Evolutionary conservation across 441 rosid genomes (phyloP), one percentile per base, ranked within the genome.

Genomic region (Daphne laureola): DNA sequence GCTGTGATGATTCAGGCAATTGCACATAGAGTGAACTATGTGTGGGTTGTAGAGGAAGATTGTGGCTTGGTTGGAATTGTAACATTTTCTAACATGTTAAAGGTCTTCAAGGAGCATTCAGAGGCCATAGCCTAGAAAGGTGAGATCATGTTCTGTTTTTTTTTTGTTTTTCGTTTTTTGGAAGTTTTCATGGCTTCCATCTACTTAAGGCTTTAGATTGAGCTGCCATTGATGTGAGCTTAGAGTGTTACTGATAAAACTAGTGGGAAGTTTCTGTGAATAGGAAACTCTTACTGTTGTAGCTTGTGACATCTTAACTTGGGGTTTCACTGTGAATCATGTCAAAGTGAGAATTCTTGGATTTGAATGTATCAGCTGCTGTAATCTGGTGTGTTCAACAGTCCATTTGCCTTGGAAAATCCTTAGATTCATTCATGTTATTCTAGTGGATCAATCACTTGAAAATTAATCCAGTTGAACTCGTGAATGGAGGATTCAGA

Each of bases 1-100:
- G 97, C 98, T 1, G 96, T 89, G 53, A 86, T 92, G 98, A 76
- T 88, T 59, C 95, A 92, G 62, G 96, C 96, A 17, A 80, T 84
- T 46, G 73, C 96, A 25, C 91, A 80, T 18, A 80, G 96, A 31
- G 92, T 86, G 68, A 92, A 81, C 17, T 82, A 92, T 41, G 92
- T 84, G 48, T 92, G 98, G 98, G 98, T 92, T 17, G 49, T 76
- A 8, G 85, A 82, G 51, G 83, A 80, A 12, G 95, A 88, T 45
- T 77, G 78, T 60, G 75, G 82, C 65, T 72, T 92, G 76, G 74
- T 80, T 35, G 98, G 98, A 45, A 84, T 88, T 51, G 96, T 92
- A 12, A 86, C 90, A 12, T 92, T 92, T 68, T 66, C 70, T 53
- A 72, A 74, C 41, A 69, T 92, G 68, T 69, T 92, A 13, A 76